phyloP scores from a whole-genome alignment of 2,329 filamentous ascomycete species.

The Zasmidium cellare region DNA sequence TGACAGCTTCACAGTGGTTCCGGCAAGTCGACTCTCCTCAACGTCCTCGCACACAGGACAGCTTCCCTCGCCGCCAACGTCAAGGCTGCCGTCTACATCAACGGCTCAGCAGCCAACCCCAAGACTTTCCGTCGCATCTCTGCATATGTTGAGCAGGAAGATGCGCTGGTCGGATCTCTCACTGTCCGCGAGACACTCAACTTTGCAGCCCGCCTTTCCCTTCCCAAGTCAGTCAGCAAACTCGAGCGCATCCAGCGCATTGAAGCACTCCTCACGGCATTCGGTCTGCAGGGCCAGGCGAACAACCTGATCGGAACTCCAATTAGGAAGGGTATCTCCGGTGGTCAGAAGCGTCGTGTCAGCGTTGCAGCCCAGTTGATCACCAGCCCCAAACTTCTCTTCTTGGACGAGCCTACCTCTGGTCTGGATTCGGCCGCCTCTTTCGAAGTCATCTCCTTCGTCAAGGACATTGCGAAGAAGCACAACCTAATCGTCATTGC shows the following conservation, averaged over 20 bases:
- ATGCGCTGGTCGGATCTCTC: conserved; percentile 76
- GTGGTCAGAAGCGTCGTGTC: conserved; percentile 79
- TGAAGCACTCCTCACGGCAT: conserved; percentile 65
- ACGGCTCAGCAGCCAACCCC: conserved; percentile 58
- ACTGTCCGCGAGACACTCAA: conserved; percentile 77
- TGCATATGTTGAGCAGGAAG: conserved; percentile 84
- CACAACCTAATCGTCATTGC: conserved; percentile 77
- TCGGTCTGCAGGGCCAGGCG: conserved; percentile 70
- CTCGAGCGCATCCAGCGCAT: conserved; percentile 64
- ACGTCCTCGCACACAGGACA: conserved; percentile 69
- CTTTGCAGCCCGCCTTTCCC: conserved; percentile 71
- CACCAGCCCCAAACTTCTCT: conserved; percentile 76
- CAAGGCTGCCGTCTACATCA: conserved; percentile 59
- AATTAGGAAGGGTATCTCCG: conserved; percentile 78
- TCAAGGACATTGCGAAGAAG: conserved; percentile 64
- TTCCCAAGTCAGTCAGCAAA: conserved; percentile 54
- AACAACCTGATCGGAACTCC: conserved; percentile 77
- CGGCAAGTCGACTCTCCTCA: conserved; percentile 83
- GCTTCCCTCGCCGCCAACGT: conserved; percentile 55
- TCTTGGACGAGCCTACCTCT: conserved; percentile 81
- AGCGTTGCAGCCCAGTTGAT: conserved; percentile 80
- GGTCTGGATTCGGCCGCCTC: conserved; percentile 78
- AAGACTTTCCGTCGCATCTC: conserved; percentile 64
- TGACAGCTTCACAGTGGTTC: conserved; percentile 44
- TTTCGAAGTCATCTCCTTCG: conserved; percentile 73